These are phyloP conservation scores for Cucurbita ficifolia DNA, from an alignment of 306 rosid genomes.

Conservation along the genomic window DNA sequence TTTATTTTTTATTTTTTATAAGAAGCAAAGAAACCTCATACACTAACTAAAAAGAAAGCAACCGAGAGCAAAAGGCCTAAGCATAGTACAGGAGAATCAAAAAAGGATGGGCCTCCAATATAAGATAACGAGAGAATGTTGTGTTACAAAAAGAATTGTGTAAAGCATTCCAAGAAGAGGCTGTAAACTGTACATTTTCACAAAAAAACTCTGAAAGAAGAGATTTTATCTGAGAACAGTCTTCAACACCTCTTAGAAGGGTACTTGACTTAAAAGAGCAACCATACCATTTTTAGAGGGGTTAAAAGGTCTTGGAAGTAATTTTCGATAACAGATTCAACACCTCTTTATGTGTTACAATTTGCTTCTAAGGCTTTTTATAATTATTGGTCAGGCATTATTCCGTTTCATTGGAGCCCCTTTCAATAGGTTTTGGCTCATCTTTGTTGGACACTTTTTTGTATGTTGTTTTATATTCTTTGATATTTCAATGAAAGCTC, in stretches of 20 bases:
- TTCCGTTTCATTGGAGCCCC: neutral
- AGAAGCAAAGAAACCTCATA: too few species aligned
- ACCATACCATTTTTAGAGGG: neutral
- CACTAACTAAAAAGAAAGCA: neutral
- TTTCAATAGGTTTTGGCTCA: neutral
- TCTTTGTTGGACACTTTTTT: neutral
- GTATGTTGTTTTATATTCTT: neutral
- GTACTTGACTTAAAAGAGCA: neutral
- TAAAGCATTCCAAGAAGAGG: too few species aligned
- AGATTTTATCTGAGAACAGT: neutral
- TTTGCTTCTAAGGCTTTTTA: neutral
- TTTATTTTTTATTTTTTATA: too few species aligned
- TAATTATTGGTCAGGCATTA: neutral
- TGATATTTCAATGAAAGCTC: neutral
- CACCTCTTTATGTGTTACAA: neutral
- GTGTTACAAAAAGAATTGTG: too few species aligned
- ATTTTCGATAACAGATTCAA: neutral
- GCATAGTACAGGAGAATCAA: neutral
- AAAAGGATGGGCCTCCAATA: neutral
- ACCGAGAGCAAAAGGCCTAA: neutral
- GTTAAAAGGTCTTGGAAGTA: neutral
- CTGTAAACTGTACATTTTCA: too few species aligned
- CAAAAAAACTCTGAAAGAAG: neutral
- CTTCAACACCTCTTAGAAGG: neutral
- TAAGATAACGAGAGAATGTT: too few species aligned